These are phyloP conservation scores for Staphylotrichum tortipilum DNA, from an alignment of 495 filamentous ascomycete species.

Conservation along the genomic window DNA sequence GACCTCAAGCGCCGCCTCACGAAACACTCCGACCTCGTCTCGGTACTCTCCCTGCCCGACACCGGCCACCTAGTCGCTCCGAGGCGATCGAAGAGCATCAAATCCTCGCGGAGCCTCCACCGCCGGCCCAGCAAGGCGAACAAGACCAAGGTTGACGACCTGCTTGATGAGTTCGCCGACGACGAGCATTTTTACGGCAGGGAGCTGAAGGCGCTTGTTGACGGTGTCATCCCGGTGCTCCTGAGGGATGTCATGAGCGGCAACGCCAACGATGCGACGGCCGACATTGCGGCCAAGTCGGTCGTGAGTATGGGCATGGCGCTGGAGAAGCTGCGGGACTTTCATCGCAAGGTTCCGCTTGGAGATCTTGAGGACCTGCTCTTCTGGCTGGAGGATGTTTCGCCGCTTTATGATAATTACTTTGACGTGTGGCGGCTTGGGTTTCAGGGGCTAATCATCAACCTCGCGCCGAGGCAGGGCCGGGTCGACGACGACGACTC, in stretches of 20 bases:
- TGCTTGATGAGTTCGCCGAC: constrained; percentile 70
- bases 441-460: constrained; percentile 92
- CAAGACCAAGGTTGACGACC: constrained; percentile 58
- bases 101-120: constrained; percentile 63
- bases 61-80: constrained; percentile 42
- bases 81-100: constrained; percentile 47
- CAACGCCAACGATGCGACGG: constrained; percentile 40
- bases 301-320: constrained; percentile 93
- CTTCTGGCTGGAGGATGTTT: constrained; percentile 68
- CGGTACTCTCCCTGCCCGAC: constrained; percentile 71
- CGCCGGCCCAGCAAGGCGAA: constrained; percentile 56
- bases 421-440: constrained; percentile 85
- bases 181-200: constrained; percentile 89
- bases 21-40: constrained; percentile 88
- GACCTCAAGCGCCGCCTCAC: constrained; percentile 68
- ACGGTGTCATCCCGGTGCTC: constrained; percentile 91
- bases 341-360: constrained; percentile 72
- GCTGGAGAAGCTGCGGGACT: constrained; percentile 70
- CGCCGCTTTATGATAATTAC: constrained; percentile 78
- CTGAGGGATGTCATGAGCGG: constrained; percentile 72
- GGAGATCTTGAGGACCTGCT: constrained; percentile 59
- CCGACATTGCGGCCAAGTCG: constrained; percentile 58
- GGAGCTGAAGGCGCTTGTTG: constrained; percentile 87
- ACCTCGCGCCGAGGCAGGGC: constrained; percentile 64
- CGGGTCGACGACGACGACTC: constrained; percentile 42